Evolutionary conservation across 2,329 filamentous ascomycete genomes (phyloP).

Genomic region (Herpotrichia juniperi): DNA sequence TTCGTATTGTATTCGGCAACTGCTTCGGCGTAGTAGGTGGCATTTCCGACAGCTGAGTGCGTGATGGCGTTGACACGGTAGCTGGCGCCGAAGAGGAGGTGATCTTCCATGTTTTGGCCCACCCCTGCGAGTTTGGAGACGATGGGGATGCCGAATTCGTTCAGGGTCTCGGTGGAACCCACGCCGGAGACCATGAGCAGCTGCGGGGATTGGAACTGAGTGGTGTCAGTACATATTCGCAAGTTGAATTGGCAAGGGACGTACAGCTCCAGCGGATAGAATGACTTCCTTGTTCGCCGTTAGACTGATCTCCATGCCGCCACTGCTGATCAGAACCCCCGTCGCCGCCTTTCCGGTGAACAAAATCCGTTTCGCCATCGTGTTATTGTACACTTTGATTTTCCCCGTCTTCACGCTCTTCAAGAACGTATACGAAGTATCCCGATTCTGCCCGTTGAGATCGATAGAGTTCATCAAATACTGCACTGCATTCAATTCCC

Average conservation of each 20-base stretch:
- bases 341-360: conserved; percentile 33
- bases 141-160: conserved; percentile 23
- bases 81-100: conserved; percentile 25
- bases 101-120: conserved; percentile 31
- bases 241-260: too few species aligned
- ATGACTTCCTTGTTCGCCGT: conserved; percentile 50
- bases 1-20: conserved; percentile 15
- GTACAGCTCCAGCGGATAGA: conserved; percentile 50
- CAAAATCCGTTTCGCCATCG: conserved; percentile 42
- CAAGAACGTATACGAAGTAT: conserved; percentile 30
- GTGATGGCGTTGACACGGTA: conserved; percentile 28
- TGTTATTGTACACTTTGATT: conserved; percentile 40
- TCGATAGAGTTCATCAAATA: not conserved
- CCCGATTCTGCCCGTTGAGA: conserved; percentile 26
- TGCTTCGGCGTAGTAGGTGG: conserved; percentile 19
- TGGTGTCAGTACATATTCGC: conserved; percentile 47
- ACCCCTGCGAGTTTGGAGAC: conserved; percentile 29
- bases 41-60: conserved; percentile 17
- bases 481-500: not conserved
- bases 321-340: conserved; percentile 20
- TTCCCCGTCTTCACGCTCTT: too few species aligned
- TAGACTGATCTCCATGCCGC: conserved; percentile 16
- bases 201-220: conserved; percentile 49
- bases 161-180: conserved; percentile 28
- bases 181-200: conserved; percentile 47